Evolutionary conservation across 1,284 basidiomycete species (phyloP).

Genomic region (Tilletia indica): DNA sequence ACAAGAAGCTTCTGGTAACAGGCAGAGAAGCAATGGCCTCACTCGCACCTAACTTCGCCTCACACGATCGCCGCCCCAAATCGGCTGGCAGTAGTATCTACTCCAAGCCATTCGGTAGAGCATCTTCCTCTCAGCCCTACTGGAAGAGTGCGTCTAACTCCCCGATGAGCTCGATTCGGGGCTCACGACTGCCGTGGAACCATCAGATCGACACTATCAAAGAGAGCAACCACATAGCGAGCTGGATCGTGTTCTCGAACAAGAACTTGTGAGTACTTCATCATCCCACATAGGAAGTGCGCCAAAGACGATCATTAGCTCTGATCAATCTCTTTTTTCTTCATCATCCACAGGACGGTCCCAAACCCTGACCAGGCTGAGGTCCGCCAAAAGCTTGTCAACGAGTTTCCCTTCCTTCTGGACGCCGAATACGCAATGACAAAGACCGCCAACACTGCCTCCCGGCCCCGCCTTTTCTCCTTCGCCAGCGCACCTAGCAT

Average conservation of each 20-base stretch:
- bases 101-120: neutral
- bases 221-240: neutral
- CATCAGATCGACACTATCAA: neutral
- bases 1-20: too few species aligned
- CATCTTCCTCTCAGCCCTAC: neutral
- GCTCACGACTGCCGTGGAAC: neutral
- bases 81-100: neutral
- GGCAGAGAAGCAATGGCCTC: too few species aligned
- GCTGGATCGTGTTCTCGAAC: neutral
- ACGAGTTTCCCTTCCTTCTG: conserved; percentile 9
- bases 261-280: neutral
- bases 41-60: neutral
- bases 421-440: conserved; percentile 7
- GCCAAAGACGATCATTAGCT: too few species aligned
- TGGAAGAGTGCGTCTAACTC: neutral
- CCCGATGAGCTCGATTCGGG: neutral
- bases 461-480: neutral
- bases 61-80: neutral
- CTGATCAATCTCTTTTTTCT: neutral
- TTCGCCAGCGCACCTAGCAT: neutral
- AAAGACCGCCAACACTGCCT: neutral
- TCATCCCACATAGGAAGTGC: neutral
- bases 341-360: neutral
- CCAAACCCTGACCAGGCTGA: neutral
- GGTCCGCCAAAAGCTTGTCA: conserved; percentile 8